Conservation (phyloP, 2,329 filamentous ascomycete genomes). For the Sporothrix brasiliensis region DNA sequence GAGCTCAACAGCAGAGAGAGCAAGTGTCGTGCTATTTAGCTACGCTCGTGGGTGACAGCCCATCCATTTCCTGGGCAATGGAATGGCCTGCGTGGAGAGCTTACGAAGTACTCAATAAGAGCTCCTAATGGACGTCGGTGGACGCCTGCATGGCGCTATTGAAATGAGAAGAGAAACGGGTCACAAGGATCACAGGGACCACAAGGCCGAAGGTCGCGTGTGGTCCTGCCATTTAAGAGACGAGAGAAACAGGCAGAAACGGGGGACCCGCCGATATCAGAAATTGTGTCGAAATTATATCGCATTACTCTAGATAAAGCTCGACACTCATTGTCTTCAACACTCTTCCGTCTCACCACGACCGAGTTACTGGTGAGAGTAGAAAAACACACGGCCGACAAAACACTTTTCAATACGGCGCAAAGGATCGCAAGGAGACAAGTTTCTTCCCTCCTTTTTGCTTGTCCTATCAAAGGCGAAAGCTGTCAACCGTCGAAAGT, state of each 20-base stretch:
- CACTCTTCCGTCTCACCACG: not conserved
- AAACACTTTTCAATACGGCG: not conserved
- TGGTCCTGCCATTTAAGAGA: conserved; percentile 11
- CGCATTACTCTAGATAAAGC: conserved; percentile 9
- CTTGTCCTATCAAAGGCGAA: not conserved
- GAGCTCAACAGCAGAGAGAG: too few relatives aligned
- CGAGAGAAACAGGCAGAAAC: not conserved
- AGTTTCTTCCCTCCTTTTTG: not conserved
- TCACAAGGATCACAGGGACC: too few relatives aligned
- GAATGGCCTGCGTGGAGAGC: too few relatives aligned
- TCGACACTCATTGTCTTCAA: not conserved
- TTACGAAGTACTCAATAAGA: too few relatives aligned
- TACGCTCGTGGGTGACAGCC: too few relatives aligned
- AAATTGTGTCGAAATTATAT: not conserved
- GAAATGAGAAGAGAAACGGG: not conserved
- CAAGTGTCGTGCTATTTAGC: too few relatives aligned
- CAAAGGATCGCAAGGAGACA: conserved; percentile 20
- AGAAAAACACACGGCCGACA: not conserved
- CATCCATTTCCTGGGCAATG: not conserved
- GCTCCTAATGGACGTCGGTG: not conserved
- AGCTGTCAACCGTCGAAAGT: not conserved
- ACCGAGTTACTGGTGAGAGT: not conserved
- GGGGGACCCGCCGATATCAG: not conserved
- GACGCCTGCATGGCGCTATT: conserved; percentile 17
- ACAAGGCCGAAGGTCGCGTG: conserved; percentile 1